phyloP scores from a whole-genome alignment of 192 early-diverging fungal species.

The Gryganskiella cystojenkinii region DNA sequence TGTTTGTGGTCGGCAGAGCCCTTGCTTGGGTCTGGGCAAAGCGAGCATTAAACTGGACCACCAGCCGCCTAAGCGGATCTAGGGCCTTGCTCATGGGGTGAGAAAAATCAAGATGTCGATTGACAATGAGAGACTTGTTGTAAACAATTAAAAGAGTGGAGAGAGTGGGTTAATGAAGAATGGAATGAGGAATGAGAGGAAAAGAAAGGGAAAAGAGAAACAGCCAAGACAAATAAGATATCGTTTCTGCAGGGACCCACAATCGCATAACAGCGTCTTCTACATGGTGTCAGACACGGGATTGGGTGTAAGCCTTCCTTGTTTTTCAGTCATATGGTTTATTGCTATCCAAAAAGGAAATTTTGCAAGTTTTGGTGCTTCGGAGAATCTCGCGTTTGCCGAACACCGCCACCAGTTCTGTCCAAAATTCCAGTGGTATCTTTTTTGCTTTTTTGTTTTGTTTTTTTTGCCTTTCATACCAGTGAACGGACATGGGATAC shows the following conservation, averaged over 20 bases:
- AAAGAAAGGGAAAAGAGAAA: background rate
- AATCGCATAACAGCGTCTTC: too few relatives aligned
- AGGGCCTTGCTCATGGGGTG: slow-evolving; percentile 47
- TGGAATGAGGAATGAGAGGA: background rate
- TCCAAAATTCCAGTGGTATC: too few relatives aligned
- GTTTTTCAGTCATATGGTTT: too few relatives aligned
- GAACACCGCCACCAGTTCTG: too few relatives aligned
- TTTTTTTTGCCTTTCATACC: too few relatives aligned
- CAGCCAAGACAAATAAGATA: background rate
- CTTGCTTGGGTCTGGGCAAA: slow-evolving; percentile 43
- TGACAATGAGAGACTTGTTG: background rate
- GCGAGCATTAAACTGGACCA: slow-evolving; percentile 51
- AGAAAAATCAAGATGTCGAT: background rate
- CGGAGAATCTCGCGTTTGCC: too few relatives aligned
- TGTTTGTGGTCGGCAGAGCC: slow-evolving; percentile 34
- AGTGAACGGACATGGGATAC: too few relatives aligned
- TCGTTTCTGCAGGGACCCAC: too few relatives aligned
- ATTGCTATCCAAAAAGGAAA: background rate
- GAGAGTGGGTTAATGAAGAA: background rate
- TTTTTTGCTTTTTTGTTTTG: too few relatives aligned
- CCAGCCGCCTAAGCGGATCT: slow-evolving; percentile 52
- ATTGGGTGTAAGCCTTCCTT: too few relatives aligned
- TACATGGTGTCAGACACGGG: too few relatives aligned
- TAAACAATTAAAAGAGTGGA: background rate
- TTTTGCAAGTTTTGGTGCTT: too few relatives aligned